Percentiles rank a stretch among this genome's conserved stretches.
Evolutionary conservation across 73 alveolate species (phyloP).

Genomic region (Diophrys appendiculata): DNA sequence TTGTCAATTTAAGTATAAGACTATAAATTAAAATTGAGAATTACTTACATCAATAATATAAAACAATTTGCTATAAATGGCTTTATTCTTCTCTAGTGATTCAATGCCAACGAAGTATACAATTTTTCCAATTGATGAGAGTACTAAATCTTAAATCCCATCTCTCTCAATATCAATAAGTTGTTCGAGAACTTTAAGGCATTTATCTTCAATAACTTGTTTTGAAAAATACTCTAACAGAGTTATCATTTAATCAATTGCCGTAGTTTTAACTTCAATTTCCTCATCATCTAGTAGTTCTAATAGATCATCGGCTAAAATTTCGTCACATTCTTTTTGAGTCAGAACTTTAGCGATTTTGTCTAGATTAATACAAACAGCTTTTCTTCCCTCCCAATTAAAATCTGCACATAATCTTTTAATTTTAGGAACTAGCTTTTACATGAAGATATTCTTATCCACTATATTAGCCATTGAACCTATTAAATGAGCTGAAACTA

Average conservation of each 20-base stretch:
- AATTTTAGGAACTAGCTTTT: background rate
- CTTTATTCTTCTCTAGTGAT: background rate
- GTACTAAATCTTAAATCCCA: background rate
- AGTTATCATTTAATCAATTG: conserved; percentile 9
- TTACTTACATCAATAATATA: background rate
- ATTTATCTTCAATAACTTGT: background rate
- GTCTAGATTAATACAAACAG: conserved; percentile 6
- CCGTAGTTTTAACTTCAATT: conserved; percentile 40
- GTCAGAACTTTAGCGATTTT: background rate
- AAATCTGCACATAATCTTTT: conserved; percentile 31
- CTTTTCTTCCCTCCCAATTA: conserved; percentile 57
- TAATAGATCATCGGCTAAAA: conserved; percentile 14
- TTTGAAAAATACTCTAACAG: background rate
- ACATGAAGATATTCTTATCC: background rate
- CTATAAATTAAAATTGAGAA: background rate
- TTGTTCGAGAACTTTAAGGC: background rate
- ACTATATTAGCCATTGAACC: conserved; percentile 26
- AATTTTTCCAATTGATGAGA: background rate
- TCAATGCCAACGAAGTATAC: background rate
- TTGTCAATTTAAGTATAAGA: background rate
- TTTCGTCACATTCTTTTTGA: conserved; percentile 14
- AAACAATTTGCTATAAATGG: background rate
- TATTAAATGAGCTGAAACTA: conserved; percentile 37
- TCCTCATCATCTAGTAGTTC: conserved; percentile 56
- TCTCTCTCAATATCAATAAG: background rate